A percentile compares a stretch with the other conserved stretches of the same genome.
Evolutionary conservation across 306 rosid species (phyloP).

Genomic region (Cotoneaster glaucophyllus): DNA sequence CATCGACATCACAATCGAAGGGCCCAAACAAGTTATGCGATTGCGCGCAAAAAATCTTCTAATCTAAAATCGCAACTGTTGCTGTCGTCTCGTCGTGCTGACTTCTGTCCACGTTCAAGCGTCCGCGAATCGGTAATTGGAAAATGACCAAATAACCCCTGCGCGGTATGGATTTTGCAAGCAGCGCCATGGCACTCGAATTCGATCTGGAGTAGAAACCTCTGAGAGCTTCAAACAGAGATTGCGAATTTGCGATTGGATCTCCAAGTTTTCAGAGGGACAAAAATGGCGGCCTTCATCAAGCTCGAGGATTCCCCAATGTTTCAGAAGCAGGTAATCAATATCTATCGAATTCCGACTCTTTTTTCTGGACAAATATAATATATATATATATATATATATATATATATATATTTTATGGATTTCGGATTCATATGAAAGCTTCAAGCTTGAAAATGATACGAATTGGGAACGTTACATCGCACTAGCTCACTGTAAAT

Average conservation of each 20-base stretch:
- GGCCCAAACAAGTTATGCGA: neutral
- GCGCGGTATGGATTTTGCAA: neutral
- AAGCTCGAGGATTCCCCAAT: slow-evolving; percentile 97
- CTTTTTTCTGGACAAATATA: too few relatives aligned
- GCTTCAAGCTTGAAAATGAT: neutral
- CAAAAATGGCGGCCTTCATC: slow-evolving; percentile 69
- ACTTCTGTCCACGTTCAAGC: neutral
- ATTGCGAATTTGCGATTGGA: neutral
- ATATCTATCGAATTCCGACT: neutral
- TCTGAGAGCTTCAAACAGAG: neutral
- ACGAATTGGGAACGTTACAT: neutral
- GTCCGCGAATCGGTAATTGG: neutral
- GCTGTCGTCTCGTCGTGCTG: neutral
- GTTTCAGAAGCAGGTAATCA: slow-evolving; percentile 83
- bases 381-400: too few relatives aligned
- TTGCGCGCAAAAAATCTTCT: neutral
- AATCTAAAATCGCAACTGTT: neutral
- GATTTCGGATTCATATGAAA: neutral
- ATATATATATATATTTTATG: too few relatives aligned
- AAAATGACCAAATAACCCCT: slow-evolving; percentile 4
- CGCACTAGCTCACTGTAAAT: neutral
- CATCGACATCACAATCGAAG: neutral
- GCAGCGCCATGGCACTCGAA: neutral
- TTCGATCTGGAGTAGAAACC: slow-evolving; percentile 2
- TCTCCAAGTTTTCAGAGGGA: neutral